Base-by-base conservation (phyloP, 129 eudicot genomes). In the Solidago caesia region DNA sequence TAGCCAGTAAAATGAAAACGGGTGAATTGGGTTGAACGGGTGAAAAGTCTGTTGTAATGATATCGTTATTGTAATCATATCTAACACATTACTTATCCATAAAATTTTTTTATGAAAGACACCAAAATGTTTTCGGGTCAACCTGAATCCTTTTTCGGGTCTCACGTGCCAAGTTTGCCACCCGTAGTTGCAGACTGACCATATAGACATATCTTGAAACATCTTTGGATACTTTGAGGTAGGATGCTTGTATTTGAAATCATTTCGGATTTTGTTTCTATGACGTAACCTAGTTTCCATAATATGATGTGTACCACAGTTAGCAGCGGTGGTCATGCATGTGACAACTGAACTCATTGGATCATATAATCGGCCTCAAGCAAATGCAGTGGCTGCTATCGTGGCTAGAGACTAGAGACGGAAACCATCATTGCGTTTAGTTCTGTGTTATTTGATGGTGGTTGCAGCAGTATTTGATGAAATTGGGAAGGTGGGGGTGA, bases 281-380 rank as follows among this genome's bases (percentile, higher is more conserved):
- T 78, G 70, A 39, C 10, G 49, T 51, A 9, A n/a, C 44, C 26
- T 44, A 44, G 9, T 29, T 71, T 15, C 8, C 65, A 46, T 79
- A 52, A 26, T 52, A 45, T 78, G 59, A 78, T 64, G 10, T 46
- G 42, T 67, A 43, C 4, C 51, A 26, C 51, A 64, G n/a, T 64
- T 72, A 68, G 81, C 81, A 77, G 81, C 64, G 75, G 44, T 59
- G 75, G 15, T 69, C 75, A 58, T 78, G 60, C 48, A 6, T 47
- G 68, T 64, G 51, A 71, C 43, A 79, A 21, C 21, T 21, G 51
- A 52, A 72, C 43, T 65, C 61, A 64, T 43, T 70, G 71, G 63
- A 49, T 70, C 5, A 21, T 77, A 77, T 76, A 68, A 46, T 58
- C 47, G 5, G 46, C 27, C 63, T 59, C 75, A 15, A 46, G 70